Evolutionary conservation across 306 rosid genomes (phyloP).

Genomic region (Sesbania bispinosa): DNA sequence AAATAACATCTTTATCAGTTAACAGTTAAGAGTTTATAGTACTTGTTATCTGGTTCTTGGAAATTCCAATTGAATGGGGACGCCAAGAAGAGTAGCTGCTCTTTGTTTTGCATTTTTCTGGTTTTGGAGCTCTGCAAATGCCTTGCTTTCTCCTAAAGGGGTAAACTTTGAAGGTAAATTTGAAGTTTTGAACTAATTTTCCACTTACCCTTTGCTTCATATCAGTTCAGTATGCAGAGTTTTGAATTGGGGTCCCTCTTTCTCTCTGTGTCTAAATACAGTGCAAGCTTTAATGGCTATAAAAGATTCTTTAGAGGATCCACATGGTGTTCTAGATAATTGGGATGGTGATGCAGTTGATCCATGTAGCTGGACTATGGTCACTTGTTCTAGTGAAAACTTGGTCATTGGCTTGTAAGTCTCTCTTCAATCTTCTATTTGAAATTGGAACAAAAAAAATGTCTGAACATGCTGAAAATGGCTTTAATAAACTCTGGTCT

Average conservation of each 20-base stretch:
- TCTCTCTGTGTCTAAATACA: conserved; percentile 29
- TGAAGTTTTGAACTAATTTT: background rate
- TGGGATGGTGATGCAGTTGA: conserved; percentile 98
- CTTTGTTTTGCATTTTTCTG: conserved; percentile 50
- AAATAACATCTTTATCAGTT: conserved; percentile 18
- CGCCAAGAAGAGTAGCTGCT: conserved; percentile 38
- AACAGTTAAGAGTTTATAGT: too few species aligned
- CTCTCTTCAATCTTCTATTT: conserved; percentile 16
- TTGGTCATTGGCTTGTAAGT: conserved; percentile 86
- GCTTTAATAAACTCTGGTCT: conserved; percentile 31
- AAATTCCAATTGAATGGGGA: conserved; percentile 41
- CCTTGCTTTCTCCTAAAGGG: conserved; percentile 88
- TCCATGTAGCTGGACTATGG: conserved; percentile 99
- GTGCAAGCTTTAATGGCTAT: conserved; percentile 94
- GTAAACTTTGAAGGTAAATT: conserved; percentile 95
- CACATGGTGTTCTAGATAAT: conserved; percentile 87
- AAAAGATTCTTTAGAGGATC: conserved; percentile 69
- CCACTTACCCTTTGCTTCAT: too few species aligned
- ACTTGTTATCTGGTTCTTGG: conserved; percentile 33
- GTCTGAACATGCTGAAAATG: background rate
- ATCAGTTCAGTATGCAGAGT: background rate
- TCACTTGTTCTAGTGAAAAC: conserved; percentile 86
- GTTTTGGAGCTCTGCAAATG: conserved; percentile 52
- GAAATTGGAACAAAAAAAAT: background rate
- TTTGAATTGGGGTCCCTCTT: conserved; percentile 44